phyloP scores from a whole-genome alignment of 2,329 filamentous ascomycete species.

The Penicillium sp. region DNA sequence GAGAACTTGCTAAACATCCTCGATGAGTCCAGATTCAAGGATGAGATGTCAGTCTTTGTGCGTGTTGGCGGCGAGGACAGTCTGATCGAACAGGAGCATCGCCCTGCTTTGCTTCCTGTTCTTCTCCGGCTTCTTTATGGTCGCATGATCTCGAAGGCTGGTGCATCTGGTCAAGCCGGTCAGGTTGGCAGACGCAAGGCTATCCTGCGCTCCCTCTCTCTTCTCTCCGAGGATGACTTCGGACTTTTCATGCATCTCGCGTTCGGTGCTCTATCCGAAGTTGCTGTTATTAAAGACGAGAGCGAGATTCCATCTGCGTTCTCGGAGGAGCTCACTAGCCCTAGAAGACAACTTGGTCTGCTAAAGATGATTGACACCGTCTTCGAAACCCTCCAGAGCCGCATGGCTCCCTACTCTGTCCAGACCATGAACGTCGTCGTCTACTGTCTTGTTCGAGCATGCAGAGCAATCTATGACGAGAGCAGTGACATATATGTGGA shows the following conservation, averaged over 20 bases:
- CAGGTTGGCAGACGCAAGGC: slow-evolving; percentile 77
- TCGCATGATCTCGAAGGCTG: slow-evolving; percentile 80
- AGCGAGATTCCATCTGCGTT: slow-evolving; percentile 59
- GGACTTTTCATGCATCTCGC: slow-evolving; percentile 82
- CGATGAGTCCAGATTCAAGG: slow-evolving; percentile 88
- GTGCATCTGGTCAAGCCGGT: slow-evolving; percentile 76
- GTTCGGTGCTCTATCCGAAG: slow-evolving; percentile 68
- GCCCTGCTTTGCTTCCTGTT: slow-evolving; percentile 77
- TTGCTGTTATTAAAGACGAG: slow-evolving; percentile 61
- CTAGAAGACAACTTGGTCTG: slow-evolving; percentile 85
- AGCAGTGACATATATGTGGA: slow-evolving; percentile 31
- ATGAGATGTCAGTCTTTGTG: slow-evolving; percentile 89
- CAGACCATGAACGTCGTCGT: slow-evolving; percentile 76
- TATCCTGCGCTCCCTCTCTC: slow-evolving; percentile 76
- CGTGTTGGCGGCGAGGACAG: slow-evolving; percentile 68
- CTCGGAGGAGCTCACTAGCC: slow-evolving; percentile 62
- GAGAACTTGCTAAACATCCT: slow-evolving; percentile 85
- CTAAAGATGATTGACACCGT: slow-evolving; percentile 89
- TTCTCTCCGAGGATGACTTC: slow-evolving; percentile 74
- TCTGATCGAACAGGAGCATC: slow-evolving; percentile 74
- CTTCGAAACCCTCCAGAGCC: slow-evolving; percentile 79
- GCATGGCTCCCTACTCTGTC: slow-evolving; percentile 69
- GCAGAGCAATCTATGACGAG: slow-evolving; percentile 53
- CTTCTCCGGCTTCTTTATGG: slow-evolving; percentile 88
- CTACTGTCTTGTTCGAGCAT: slow-evolving; percentile 77